Evolutionary conservation across 176 grass and related monocot genomes (phyloP).

Genomic region (Eleusine coracana): DNA sequence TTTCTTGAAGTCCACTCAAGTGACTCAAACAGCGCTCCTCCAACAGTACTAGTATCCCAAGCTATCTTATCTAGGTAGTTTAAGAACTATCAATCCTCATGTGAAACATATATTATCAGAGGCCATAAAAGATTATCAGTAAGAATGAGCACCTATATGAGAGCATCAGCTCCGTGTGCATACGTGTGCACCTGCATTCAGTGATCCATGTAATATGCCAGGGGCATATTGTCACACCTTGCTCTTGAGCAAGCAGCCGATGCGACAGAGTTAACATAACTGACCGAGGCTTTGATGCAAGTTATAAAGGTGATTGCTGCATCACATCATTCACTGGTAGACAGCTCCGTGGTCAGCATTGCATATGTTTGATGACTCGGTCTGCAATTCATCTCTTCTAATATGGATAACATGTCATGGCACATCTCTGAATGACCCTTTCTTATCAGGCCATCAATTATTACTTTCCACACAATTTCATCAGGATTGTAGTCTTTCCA

Average conservation of each 20-base stretch:
- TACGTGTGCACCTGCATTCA: neutral
- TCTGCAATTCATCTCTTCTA: constrained; percentile 55
- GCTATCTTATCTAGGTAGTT: neutral
- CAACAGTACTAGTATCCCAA: neutral
- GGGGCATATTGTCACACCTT: neutral
- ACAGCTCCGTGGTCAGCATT: constrained; percentile 49
- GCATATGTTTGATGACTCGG: constrained; percentile 58
- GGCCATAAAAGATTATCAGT: neutral
- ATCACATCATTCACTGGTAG: constrained; percentile 29
- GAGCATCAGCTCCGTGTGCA: constrained; percentile 7
- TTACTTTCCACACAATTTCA: constrained; percentile 72
- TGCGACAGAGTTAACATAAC: constrained; percentile 3
- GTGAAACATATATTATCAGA: neutral
- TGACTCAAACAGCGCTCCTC: neutral
- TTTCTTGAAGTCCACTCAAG: neutral
- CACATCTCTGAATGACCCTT: constrained; percentile 47
- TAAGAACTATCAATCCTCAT: constrained; percentile 1
- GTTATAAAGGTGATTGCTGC: neutral
- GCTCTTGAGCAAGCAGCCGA: constrained; percentile 12
- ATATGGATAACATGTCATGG: constrained; percentile 50
- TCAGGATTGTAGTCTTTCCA: constrained; percentile 58
- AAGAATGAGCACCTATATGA: constrained; percentile 30
- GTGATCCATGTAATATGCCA: constrained; percentile 13
- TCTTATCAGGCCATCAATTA: constrained; percentile 65
- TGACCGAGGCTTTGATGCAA: constrained; percentile 8